Percentiles rank a stretch among this genome's conserved stretches.
phyloP scores from a whole-genome alignment of 768 basidiomycete species.

The Podaxis sp. region DNA sequence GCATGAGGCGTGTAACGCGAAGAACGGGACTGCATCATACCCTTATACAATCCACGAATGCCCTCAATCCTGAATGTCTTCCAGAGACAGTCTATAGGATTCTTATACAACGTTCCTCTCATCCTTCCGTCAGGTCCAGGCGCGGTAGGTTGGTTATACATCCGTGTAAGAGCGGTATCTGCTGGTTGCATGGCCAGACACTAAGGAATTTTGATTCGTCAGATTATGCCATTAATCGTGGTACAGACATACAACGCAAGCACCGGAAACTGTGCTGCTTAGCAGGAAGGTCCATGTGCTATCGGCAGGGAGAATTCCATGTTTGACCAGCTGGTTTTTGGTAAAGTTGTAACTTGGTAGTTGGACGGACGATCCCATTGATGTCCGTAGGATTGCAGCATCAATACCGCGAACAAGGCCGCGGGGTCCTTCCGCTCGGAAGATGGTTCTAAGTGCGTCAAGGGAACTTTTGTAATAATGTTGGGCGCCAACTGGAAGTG shows the following conservation, averaged over 20 bases:
- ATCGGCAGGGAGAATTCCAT: slow-evolving; percentile 66
- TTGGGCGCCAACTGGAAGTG: slow-evolving; percentile 91
- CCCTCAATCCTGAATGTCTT: slow-evolving; percentile 93
- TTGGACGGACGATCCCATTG: slow-evolving; percentile 96
- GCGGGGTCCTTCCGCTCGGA: slow-evolving; percentile 66
- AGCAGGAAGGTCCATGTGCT: slow-evolving; percentile 85
- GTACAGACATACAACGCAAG: slow-evolving; percentile 72
- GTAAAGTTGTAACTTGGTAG: slow-evolving; percentile 94
- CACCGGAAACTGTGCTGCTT: slow-evolving; percentile 85
- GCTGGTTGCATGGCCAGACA: slow-evolving; percentile 94
- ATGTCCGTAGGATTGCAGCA: slow-evolving; percentile 88
- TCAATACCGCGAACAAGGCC: slow-evolving; percentile 91
- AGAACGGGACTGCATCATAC: slow-evolving; percentile 27
- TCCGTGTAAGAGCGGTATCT: slow-evolving; percentile 86
- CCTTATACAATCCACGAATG: slow-evolving; percentile 93
- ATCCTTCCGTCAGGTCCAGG: slow-evolving; percentile 64
- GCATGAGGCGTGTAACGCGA: background rate
- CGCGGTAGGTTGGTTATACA: slow-evolving; percentile 93
- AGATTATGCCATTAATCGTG: background rate
- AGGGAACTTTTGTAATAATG: slow-evolving; percentile 85
- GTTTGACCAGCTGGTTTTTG: slow-evolving; percentile 70
- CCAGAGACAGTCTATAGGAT: slow-evolving; percentile 94
- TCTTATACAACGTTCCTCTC: slow-evolving; percentile 79
- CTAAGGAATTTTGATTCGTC: slow-evolving; percentile 30
- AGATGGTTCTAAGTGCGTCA: slow-evolving; percentile 78